phyloP scores from a whole-genome alignment of 1,284 basidiomycete species.

The Mycena citricolor region DNA sequence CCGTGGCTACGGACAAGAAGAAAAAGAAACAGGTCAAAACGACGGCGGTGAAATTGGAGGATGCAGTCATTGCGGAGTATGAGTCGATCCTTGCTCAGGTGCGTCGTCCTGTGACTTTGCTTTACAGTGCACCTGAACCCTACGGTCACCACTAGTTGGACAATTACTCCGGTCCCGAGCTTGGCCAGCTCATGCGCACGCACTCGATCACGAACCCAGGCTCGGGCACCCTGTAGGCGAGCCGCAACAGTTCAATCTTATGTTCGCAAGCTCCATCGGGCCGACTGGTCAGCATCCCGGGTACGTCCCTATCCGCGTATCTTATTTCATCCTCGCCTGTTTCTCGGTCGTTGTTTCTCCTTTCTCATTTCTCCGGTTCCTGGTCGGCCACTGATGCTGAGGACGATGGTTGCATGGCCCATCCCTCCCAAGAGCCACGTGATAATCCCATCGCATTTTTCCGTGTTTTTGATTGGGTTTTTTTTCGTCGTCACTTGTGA shows the following conservation, averaged over 20 bases:
- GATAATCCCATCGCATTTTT: no score
- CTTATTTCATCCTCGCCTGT: no score
- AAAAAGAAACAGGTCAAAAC: conserved; percentile 84
- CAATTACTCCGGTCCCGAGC: conserved; percentile 88
- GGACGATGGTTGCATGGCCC: no score
- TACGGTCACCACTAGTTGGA: conserved; percentile 86
- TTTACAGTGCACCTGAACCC: no score
- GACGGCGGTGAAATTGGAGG: conserved; percentile 76
- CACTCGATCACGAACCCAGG: conserved; percentile 89
- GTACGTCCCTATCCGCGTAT: conserved; percentile 39
- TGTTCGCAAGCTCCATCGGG: conserved; percentile 97
- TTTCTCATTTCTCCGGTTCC: background rate
- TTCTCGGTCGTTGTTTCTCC: background rate
- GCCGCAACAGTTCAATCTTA: conserved; percentile 97
- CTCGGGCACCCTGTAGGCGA: conserved; percentile 68
- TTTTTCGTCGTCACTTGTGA: no score
- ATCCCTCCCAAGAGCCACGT: no score
- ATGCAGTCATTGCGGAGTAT: conserved; percentile 78
- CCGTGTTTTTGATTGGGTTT: no score
- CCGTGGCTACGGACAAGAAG: conserved; percentile 57
- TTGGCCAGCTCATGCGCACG: conserved; percentile 86
- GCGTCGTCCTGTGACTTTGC: no score
- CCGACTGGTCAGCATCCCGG: conserved; percentile 97
- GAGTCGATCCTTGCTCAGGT: conserved; percentile 85
- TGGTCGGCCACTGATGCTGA: background rate